phyloP scores from a whole-genome alignment of 108 stramenopile genomes.

The Schizochytrium sp. region DNA sequence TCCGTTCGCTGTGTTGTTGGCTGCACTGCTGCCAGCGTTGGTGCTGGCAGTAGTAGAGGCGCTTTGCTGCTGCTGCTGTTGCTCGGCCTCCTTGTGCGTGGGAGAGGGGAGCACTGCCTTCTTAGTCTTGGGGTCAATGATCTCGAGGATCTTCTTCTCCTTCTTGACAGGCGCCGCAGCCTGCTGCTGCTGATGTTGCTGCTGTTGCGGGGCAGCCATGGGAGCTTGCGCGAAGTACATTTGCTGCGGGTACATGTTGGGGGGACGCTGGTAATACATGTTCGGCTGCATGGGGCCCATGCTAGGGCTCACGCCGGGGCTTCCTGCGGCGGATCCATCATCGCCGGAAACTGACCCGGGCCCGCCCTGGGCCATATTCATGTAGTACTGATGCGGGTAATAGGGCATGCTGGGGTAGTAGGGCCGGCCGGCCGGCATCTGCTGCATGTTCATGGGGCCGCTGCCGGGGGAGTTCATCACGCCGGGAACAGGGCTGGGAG shows the following conservation, averaged over 20 bases:
- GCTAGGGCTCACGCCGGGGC: conserved; percentile 43
- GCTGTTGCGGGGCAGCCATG: not conserved
- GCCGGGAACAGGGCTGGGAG: not conserved
- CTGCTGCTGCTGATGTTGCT: conserved; percentile 24
- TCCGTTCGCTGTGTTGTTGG: not conserved
- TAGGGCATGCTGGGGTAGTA: conserved; percentile 30
- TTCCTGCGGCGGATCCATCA: not conserved
- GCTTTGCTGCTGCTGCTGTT: not conserved
- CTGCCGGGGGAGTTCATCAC: conserved; percentile 29
- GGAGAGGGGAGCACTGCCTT: conserved; percentile 23
- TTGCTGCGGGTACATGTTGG: not conserved
- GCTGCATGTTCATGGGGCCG: conserved; percentile 30
- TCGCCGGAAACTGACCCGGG: conserved; percentile 20
- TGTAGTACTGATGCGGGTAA: not conserved
- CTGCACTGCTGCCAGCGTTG: not conserved
- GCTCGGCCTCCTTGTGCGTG: not conserved
- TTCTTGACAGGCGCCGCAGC: conserved; percentile 3
- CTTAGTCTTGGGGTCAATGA: conserved; percentile 26
- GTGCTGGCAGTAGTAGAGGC: not conserved
- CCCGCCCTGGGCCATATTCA: conserved; percentile 3
- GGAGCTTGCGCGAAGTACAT: not conserved
- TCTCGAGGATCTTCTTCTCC: conserved; percentile 41
- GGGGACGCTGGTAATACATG: not conserved
- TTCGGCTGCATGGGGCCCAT: conserved; percentile 27
- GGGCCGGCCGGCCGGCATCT: not conserved